Evolutionary conservation across 2,329 filamentous ascomycete species (phyloP).

Genomic region (Ophiostoma perfectum): DNA sequence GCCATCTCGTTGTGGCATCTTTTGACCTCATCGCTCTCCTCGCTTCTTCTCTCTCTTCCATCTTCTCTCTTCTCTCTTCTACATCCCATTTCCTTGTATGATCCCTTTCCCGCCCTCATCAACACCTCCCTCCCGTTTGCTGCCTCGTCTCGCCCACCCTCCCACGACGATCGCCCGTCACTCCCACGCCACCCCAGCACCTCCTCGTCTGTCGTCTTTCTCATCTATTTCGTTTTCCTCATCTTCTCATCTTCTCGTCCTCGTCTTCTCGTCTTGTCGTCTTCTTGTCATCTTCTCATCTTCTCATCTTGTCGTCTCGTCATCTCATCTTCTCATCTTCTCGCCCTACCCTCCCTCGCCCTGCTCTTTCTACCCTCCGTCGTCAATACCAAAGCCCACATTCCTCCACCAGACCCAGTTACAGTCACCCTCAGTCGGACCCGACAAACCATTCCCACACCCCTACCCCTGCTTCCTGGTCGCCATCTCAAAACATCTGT

Average conservation of each 20-base stretch:
- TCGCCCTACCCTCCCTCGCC: not conserved
- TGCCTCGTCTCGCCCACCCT: not conserved
- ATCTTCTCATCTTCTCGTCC: not conserved
- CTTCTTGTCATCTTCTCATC: not conserved
- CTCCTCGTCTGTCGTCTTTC: too few species aligned
- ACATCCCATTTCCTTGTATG: not conserved
- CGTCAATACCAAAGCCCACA: not conserved
- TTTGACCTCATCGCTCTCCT: not conserved
- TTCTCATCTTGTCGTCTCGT: not conserved
- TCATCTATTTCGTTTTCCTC: too few species aligned
- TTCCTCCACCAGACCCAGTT: not conserved
- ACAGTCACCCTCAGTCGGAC: not conserved
- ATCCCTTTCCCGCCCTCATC: not conserved
- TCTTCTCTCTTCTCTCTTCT: not conserved
- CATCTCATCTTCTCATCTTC: too few species aligned
- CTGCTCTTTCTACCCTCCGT: not conserved
- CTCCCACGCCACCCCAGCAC: too few species aligned
- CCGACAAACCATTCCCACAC: not conserved
- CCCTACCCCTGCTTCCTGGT: not conserved
- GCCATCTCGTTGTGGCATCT: too few species aligned
- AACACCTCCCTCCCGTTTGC: not conserved
- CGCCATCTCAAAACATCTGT: not conserved
- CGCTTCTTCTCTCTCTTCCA: slow-evolving; percentile 6
- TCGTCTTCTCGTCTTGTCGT: not conserved
- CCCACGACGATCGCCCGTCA: too few species aligned